A percentile compares a stretch with the other conserved stretches of the same genome.
Evolutionary conservation across 2,329 filamentous ascomycete species (phyloP).

Genomic region (Scorias spongiosa): DNA sequence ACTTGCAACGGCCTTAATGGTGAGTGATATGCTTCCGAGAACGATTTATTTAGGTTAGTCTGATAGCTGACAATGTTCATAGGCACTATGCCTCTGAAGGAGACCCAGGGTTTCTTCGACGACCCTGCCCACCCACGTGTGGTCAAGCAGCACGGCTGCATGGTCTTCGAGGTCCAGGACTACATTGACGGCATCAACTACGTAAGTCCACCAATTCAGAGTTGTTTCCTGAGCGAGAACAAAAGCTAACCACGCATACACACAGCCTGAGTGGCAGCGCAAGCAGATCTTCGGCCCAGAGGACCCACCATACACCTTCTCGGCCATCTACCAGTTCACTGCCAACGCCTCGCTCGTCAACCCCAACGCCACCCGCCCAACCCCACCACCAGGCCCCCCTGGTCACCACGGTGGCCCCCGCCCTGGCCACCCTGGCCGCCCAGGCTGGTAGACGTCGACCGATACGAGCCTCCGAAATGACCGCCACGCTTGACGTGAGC

Average conservation of each 20-base stretch:
- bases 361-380: not conserved
- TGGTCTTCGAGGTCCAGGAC: constrained; percentile 85
- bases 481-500: no score
- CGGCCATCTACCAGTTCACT: constrained; percentile 31
- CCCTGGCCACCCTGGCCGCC: no score
- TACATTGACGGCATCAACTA: constrained; percentile 95
- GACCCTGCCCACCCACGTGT: constrained; percentile 41
- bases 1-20: constrained; percentile 67
- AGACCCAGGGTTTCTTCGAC: constrained; percentile 49
- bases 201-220: constrained; percentile 3
- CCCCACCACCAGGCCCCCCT: no score
- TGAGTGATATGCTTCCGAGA: constrained; percentile 18
- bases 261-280: constrained; percentile 68
- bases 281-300: constrained; percentile 34
- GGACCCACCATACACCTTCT: constrained; percentile 27
- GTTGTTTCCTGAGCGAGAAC: no score
- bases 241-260: no score
- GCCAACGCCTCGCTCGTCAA: constrained; percentile 12
- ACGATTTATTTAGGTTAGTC: not conserved
- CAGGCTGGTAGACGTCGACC: no score
- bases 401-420: no score
- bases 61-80: not conserved
- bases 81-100: constrained; percentile 48
- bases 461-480: no score
- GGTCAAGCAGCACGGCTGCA: constrained; percentile 63